Base-by-base conservation (phyloP, 352 stramenopile genomes). In the Aphanomyces euteiches region DNA sequence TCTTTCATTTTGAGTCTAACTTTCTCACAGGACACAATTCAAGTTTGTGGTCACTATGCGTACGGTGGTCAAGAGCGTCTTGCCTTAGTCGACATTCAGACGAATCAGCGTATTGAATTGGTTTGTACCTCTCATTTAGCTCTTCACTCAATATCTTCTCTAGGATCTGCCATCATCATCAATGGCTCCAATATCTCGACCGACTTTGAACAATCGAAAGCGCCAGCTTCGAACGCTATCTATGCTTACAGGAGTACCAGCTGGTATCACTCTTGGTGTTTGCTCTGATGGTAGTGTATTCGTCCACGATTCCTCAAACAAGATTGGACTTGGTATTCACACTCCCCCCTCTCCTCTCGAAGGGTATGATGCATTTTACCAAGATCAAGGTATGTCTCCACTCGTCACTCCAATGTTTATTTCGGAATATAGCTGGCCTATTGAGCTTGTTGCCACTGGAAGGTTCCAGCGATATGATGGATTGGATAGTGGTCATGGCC, bases 241-340 rank as follows among this genome's bases (percentile, higher is more conserved):
- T 63, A 79, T 90, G 50, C 74, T 94, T 0, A 81, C 84, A 12
- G 82, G 87, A 3, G 77, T 83, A n/a, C 76, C 87, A 47, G 57
- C 68, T 4, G 78, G 82, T 0, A 91, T 92, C 63, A 90, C 83
- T 10, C 76, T 94, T 10, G 87, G 87, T 19, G 90, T 90, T 80
- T 94, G 87, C 74, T 91, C 80, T 3, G 87, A 94, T 53, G 87
- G 87, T 13, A 92, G 84, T 21, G 87, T 94, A 5, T 94, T 94
- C 64, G 79, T 88, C 56, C 84, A 94, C 58, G 61, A 81, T 17
- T 79, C 82, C 1, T 74, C 80, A 36, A 15, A n/a, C 3, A 56
- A 80, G 7, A 77, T 77, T 3, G 54, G 47, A 5, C 81, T 82
- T 7, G 84, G 86, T 15, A 76, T 94, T 7, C 82, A 79, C 8